phyloP scores from a whole-genome alignment of 208 protist species.

The Leishmania major region DNA sequence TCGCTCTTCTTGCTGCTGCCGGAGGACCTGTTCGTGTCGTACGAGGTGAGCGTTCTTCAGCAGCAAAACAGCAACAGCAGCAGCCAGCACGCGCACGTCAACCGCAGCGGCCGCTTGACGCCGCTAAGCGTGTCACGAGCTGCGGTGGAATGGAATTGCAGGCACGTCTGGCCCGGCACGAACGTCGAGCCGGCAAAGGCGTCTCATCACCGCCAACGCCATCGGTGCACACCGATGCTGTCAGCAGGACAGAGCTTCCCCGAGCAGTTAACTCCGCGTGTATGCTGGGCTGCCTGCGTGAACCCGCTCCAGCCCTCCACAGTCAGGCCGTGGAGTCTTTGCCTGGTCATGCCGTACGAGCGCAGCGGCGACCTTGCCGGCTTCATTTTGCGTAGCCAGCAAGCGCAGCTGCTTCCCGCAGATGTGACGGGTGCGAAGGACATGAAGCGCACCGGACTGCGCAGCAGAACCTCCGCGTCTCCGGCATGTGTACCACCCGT shows the following conservation, averaged over 20 bases:
- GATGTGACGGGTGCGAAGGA: neutral
- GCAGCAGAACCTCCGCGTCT: neutral
- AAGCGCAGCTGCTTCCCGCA: neutral
- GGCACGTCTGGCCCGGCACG: constrained; percentile 1
- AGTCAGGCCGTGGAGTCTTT: constrained; percentile 32
- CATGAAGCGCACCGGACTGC: neutral
- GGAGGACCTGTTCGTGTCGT: constrained; percentile 77
- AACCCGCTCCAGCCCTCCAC: constrained; percentile 24
- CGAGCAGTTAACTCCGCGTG: constrained; percentile 7
- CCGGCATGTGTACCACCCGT: neutral
- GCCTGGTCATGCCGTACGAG: constrained; percentile 42
- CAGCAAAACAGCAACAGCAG: neutral
- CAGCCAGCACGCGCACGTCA: neutral
- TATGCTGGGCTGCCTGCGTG: constrained; percentile 33
- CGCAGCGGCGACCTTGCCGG: constrained; percentile 23
- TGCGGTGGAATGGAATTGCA: constrained; percentile 19
- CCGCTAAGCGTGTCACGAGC: constrained; percentile 2
- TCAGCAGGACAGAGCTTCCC: neutral
- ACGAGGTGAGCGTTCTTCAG: constrained; percentile 46
- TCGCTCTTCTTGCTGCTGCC: constrained; percentile 67
- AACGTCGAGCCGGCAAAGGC: neutral
- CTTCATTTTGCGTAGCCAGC: constrained; percentile 15
- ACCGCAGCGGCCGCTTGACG: neutral
- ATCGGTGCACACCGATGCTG: neutral
- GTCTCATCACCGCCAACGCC: neutral